Percentiles rank a stretch among this genome's conserved stretches.
Conservation (phyloP, 2,329 filamentous ascomycete species). For the Nakataea oryzae region DNA sequence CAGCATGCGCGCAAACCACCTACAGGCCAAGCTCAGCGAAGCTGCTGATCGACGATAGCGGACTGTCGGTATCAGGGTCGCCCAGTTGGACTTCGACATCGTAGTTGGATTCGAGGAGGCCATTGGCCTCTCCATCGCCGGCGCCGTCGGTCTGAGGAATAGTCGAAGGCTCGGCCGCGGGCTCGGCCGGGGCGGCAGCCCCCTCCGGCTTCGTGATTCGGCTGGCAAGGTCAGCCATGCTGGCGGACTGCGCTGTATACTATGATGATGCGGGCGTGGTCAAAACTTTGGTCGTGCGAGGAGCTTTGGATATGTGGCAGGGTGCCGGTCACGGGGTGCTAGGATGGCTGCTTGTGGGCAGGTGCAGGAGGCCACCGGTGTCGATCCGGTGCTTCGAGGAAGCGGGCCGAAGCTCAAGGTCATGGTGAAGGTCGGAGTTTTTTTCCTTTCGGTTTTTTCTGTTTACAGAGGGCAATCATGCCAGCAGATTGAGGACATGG, state of each 20-base stretch:
- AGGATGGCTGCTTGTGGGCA: background rate
- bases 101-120: constrained; percentile 62
- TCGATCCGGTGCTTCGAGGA: background rate
- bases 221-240: constrained; percentile 39
- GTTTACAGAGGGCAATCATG: background rate
- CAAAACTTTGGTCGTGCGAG: background rate
- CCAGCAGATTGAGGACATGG: background rate
- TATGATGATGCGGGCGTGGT: background rate
- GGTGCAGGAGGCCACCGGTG: background rate
- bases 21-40: constrained; percentile 84
- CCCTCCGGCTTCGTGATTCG: constrained; percentile 35
- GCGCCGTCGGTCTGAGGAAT: constrained; percentile 25
- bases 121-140: constrained; percentile 31
- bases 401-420: background rate
- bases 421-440: background rate
- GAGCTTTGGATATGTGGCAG: background rate
- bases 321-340: background rate
- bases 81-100: constrained; percentile 89
- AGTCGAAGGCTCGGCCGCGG: constrained; percentile 12
- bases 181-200: constrained; percentile 10
- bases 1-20: constrained; percentile 20
- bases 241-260: background rate
- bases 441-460: no score
- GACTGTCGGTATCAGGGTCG: constrained; percentile 78
- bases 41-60: constrained; percentile 71